A percentile compares a stretch with the other conserved stretches of the same genome.
Evolutionary conservation across 1,284 basidiomycete species (phyloP).

Genomic region (Agaricales sp.): DNA sequence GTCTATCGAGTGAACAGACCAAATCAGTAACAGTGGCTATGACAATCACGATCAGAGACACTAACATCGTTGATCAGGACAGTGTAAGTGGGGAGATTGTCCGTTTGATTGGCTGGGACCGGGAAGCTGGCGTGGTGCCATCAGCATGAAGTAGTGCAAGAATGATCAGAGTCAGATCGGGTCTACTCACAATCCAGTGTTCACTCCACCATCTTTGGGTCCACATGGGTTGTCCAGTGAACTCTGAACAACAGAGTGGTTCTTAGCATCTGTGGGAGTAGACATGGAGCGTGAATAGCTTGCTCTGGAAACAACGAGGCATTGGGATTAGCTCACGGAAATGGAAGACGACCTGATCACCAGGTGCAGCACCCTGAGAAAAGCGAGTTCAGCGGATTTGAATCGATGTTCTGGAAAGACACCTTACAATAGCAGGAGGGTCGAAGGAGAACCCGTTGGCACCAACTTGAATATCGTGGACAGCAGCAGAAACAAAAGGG

Average conservation of each 20-base stretch:
- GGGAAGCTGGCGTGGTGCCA: conserved; percentile 34
- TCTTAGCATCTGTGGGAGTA: conserved; percentile 21
- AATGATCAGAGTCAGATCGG: conserved; percentile 1
- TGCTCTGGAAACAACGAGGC: not conserved
- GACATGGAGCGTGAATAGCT: not conserved
- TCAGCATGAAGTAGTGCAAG: conserved; percentile 6
- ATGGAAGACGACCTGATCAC: conserved; percentile 50
- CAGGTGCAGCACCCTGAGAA: conserved; percentile 32
- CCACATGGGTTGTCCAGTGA: conserved; percentile 41
- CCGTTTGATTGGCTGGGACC: conserved; percentile 34
- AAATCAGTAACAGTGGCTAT: not conserved
- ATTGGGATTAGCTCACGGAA: conserved; percentile 29
- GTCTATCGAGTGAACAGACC: conserved; percentile 20
- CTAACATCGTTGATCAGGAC: conserved; percentile 44
- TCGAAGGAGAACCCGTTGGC: conserved; percentile 29
- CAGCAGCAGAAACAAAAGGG: conserved; percentile 34
- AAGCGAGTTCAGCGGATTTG: conserved; percentile 7
- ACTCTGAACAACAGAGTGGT: conserved; percentile 51
- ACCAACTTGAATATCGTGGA: conserved; percentile 45
- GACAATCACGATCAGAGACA: conserved; percentile 12
- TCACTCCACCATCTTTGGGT: conserved; percentile 35
- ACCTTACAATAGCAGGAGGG: conserved; percentile 43
- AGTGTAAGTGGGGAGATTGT: conserved; percentile 41
- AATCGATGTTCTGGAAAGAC: not conserved
- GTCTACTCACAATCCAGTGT: conserved; percentile 45